These are phyloP conservation scores for Solanum lycopersicoides DNA, from an alignment of 257 asterid genomes.

Conservation along the genomic window DNA sequence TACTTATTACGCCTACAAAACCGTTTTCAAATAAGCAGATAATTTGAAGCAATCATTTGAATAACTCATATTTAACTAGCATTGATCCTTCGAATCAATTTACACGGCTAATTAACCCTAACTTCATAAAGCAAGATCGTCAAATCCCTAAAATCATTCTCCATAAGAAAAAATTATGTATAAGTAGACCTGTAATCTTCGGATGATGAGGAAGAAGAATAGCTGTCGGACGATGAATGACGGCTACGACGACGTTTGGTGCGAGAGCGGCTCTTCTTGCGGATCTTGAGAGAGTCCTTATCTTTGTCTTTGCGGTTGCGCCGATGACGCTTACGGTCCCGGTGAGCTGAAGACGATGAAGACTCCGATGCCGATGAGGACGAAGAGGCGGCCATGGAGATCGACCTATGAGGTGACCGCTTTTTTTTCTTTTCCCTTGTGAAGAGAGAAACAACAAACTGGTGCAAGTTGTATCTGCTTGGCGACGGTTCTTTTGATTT, in stretches of 20 bases:
- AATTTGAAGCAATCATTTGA: background rate
- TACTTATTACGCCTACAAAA: background rate
- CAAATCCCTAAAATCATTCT: background rate
- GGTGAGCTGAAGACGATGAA: slow-evolving; percentile 13
- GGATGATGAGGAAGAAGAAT: slow-evolving; percentile 49
- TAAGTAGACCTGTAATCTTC: slow-evolving; percentile 46
- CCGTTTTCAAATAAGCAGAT: background rate
- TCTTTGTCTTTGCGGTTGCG: slow-evolving; percentile 27
- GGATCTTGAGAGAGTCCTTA: slow-evolving; percentile 42
- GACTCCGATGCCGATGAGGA: slow-evolving; percentile 31
- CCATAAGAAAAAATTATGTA: background rate
- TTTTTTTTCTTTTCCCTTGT: background rate
- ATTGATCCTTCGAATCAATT: background rate
- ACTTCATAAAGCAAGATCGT: background rate
- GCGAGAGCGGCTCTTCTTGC: slow-evolving; percentile 56
- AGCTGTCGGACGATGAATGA: slow-evolving; percentile 54
- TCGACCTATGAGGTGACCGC: background rate
- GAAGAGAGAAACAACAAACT: background rate
- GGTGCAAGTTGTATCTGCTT: background rate
- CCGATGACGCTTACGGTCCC: slow-evolving; percentile 36
- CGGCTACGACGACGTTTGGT: slow-evolving; percentile 64
- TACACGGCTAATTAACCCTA: background rate
- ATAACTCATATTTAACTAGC: background rate
- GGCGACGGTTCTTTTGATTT: background rate
- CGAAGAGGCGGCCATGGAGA: slow-evolving; percentile 53